Base-by-base conservation (phyloP, 176 grass and related monocot genomes). In the Triticum turgidum region DNA sequence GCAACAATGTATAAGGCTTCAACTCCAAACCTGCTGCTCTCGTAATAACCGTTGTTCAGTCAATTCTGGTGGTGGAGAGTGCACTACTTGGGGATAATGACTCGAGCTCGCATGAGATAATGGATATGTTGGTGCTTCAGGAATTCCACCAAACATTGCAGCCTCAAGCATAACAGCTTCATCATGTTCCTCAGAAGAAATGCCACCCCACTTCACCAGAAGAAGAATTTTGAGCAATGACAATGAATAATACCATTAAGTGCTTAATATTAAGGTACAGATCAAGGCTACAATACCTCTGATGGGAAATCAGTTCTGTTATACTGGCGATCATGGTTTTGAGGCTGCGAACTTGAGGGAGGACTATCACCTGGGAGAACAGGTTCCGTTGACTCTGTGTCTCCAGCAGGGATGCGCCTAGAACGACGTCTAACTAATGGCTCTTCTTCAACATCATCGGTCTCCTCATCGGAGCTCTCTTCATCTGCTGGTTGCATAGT, bases 111-210 rank as follows among this genome's bases (percentile, higher is more conserved):
- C 76, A 61, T 87, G 86, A 47, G 85, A 47, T 88, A 96, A 93
- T 32, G 84, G 94, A 94, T 94, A 91, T 29, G 84, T 47, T 77
- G 87, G 52, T 87, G 85, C 88, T 84, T 93, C 90, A 83, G 92
- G 90, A 86, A 99, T 84, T 77, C 92, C 90, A 81, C 97, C 97
- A 83, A 99, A 99, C 92, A 99, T 99, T 59, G 97, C 97, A 63
- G 92, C 97, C 80, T 99, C 97, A 71, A 99, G 92, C 97, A 99
- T 99, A 90, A 99, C 85, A 75, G 97, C 97, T 88, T 99, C 97
- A 80, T 99, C 94, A 77, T 94, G 97, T 71, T 99, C 94, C 90
- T 94, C 88, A 67, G 92, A 91, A 76, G 97, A 96, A 80, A 99
- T 96, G 58, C 94, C 97, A 76, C 97, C 97, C 94, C 94, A 99